These are phyloP conservation scores for Papiliotrema nemorosa DNA, from an alignment of 1,284 basidiomycete species.

Conservation along the genomic window DNA sequence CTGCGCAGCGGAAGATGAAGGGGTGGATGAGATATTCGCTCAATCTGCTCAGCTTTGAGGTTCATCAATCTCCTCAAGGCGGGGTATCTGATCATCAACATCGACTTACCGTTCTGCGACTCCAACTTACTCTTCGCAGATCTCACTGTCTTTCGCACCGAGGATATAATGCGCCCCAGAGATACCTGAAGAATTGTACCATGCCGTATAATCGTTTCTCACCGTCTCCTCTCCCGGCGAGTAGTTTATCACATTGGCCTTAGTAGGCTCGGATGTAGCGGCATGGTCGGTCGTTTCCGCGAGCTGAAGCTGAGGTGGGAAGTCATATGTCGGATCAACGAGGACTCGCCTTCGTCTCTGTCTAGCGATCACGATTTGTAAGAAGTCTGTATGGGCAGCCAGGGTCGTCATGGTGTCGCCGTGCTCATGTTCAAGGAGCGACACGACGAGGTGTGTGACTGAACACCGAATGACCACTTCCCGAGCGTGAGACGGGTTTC, in stretches of 20 bases:
- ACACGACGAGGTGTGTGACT: too few relatives aligned
- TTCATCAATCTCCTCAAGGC: constrained; percentile 77
- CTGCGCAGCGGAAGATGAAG: constrained; percentile 29
- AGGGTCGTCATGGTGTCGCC: background rate
- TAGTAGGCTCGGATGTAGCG: background rate
- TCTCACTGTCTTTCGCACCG: constrained; percentile 74
- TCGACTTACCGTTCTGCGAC: background rate
- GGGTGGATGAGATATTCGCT: constrained; percentile 38
- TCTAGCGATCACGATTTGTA: background rate
- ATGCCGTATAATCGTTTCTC: constrained; percentile 86
- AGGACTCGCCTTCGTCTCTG: background rate
- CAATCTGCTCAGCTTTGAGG: constrained; percentile 60
- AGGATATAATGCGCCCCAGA: constrained; percentile 89
- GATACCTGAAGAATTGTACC: constrained; percentile 83
- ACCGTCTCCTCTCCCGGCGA: constrained; percentile 89
- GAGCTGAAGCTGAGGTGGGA: background rate
- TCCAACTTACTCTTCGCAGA: constrained; percentile 85
- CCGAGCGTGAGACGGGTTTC: too few relatives aligned
- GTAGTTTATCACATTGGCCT: constrained; percentile 57
- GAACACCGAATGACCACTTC: too few relatives aligned
- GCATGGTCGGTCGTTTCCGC: too few relatives aligned
- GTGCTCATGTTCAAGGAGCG: too few relatives aligned
- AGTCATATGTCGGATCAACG: background rate
- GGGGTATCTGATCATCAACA: constrained; percentile 64
- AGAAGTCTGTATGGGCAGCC: background rate